Percentiles rank a stretch among this genome's conserved stretches.
These are phyloP conservation scores for Sporothrix schenckii DNA, from an alignment of 2,329 filamentous ascomycete genomes.

Conservation along the genomic window DNA sequence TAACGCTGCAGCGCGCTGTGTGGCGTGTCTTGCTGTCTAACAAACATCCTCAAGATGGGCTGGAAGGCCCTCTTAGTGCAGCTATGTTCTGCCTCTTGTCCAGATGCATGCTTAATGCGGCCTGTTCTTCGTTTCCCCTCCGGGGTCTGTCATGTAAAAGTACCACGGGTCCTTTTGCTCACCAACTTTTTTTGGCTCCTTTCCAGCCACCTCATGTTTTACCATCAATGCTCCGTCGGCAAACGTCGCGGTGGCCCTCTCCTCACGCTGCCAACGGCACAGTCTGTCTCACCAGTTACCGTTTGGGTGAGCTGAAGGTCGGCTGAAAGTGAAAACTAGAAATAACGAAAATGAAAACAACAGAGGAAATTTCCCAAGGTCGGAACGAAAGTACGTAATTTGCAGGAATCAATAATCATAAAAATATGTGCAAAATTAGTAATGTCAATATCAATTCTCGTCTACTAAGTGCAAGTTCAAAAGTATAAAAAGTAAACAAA, in stretches of 20 bases:
- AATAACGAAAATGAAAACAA: not conserved
- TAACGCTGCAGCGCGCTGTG: constrained; percentile 5
- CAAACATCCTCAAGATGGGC: not conserved
- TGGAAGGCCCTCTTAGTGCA: not conserved
- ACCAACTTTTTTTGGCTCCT: too few relatives aligned
- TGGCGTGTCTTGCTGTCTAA: not conserved
- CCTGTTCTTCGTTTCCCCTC: not conserved
- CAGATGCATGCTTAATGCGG: not conserved
- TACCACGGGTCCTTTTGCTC: not conserved
- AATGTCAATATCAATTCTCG: too few relatives aligned
- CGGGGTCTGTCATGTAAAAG: not conserved
- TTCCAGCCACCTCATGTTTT: too few relatives aligned
- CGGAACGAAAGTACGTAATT: constrained; percentile 1
- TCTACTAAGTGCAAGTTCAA: too few relatives aligned
- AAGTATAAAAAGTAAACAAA: too few relatives aligned
- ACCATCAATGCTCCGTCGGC: too few relatives aligned
- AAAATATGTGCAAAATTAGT: too few relatives aligned
- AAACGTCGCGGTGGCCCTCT: not conserved
- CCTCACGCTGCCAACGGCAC: constrained; percentile 6
- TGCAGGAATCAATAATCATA: too few relatives aligned
- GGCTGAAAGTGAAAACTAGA: constrained; percentile 5
- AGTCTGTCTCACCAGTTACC: constrained; percentile 15
- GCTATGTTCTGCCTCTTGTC: not conserved
- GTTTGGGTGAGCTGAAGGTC: constrained; percentile 6
- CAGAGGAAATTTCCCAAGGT: not conserved